Base-by-base conservation (phyloP, 2,329 filamentous ascomycete species). In the Diaporthe sp. region DNA sequence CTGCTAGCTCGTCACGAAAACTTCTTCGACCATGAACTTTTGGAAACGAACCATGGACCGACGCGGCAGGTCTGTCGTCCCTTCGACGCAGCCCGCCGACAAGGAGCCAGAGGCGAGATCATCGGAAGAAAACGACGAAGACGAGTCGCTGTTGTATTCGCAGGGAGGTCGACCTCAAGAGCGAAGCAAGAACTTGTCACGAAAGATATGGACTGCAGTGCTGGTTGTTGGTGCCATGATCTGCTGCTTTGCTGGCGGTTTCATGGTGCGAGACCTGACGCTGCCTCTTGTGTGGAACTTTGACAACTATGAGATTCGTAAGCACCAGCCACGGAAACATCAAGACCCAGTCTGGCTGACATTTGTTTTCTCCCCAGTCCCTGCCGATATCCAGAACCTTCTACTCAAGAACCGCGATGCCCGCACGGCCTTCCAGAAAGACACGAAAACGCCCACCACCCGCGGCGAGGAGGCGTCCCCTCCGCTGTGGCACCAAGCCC, bases 281-380 rank as follows among this genome's bases (percentile, higher is more conserved):
- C 68, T 58, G 28, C 68, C 68, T 34, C 68, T 53, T 12, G 34
- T 58, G 25, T 71, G 68, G 68, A 71, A 58, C 17, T 58, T 58
- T 34, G 68, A 71, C 22, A 9, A 31, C 37, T 71, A 58, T 28
- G 68, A 58, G 25, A 71, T 9, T 4, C 68, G 51, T 71, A 46
- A 58, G 68, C 39, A 31, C n/a, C 9, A 46, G 17, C n/a, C 4
- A 22, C 6, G 4, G n/a, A 9, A 12, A n/a, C 1, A 3, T n/a
- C 2, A 3, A 17, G 9, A 1, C 34, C 9, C 19, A 44, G 19
- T 34, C 3, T 17, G 6, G 15, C 51, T 42, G 22, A 42, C 6
- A 2, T 0, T 9, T n/a, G 4, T 13, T 3, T 0, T 13, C 6
- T 28, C 1, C 1, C n/a, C 15, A 71, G 68, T 71, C 15, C 68